Evolutionary conservation across 441 rosid genomes (phyloP), one percentile per base, ranked within the genome.

Genomic region (Flueggea neowawraea): DNA sequence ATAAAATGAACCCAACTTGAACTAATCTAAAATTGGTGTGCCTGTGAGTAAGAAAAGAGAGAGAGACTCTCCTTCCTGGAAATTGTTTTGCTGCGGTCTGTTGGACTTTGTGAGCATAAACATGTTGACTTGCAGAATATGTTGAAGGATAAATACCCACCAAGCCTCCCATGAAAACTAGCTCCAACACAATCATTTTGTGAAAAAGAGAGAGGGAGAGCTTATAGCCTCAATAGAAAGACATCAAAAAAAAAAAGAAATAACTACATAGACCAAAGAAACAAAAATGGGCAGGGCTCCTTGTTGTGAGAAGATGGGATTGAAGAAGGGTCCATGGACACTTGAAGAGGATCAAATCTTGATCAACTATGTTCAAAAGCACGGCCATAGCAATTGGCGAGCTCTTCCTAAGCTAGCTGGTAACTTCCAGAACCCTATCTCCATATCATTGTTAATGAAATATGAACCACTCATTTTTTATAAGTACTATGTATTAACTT

Each of bases 341-440:
- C 68, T 72, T 9, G 72, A 82, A 22, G 87, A 75, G 71, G 87
- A 82, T 60, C 49, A 32, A 28, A 65, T 73, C 47, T 54, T 83
- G 61, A 64, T 75, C 39, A 67, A 69, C 10, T 65, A 69, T 57
- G 60, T 83, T 56, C 67, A 73, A 47, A 69, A 69, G 10, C 60
- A 65, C 54, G 83, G 83, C 68, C 87, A 75, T 32, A 53, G 66
- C 43, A 75, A 69, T 63, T 80, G 84, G 84, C 77, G 78, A 17
- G 57, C 73, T 31, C 73, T 82, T 12, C 76, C 87, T 51, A 69
- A 64, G 54, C 62, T 57, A 47, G 87, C 84, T 62, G 82, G 84
- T 91, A 73, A 62, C 51, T 32, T n/a, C 14, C 17, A 12, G 0
- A 32, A 41, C 15, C 52, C 49, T 55, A 6, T 61, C 31, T 48